Evolutionary conservation across 2,329 filamentous ascomycete species (phyloP).

Genomic region (Aquanectria penicillioides): DNA sequence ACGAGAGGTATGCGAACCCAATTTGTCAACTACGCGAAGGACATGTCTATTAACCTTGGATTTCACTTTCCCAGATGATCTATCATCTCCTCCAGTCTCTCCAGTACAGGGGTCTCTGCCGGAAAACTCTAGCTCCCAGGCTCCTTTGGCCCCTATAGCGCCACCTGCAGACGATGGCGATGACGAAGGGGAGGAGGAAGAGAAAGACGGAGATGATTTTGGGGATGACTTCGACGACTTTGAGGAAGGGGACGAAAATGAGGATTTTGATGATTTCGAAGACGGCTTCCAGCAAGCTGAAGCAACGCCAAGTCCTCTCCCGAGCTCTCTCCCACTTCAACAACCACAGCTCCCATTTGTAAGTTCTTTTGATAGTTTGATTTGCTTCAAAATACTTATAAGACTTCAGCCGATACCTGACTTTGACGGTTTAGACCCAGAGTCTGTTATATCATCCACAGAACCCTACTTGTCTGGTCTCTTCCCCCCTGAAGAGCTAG

Average conservation of each 20-base stretch:
- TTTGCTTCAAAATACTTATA: conserved; percentile 33
- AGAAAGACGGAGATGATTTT: conserved; percentile 57
- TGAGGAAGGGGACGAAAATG: conserved; percentile 65
- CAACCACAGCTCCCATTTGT: conserved; percentile 58
- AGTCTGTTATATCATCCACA: conserved; percentile 69
- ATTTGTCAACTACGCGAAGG: conserved; percentile 31
- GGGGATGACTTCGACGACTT: conserved; percentile 72
- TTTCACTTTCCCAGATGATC: conserved; percentile 37
- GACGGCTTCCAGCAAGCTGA: conserved; percentile 73
- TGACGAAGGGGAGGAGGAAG: conserved; percentile 43
- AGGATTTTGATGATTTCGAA: conserved; percentile 76
- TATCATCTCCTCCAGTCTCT: conserved; percentile 42
- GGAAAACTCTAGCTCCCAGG: conserved; percentile 44
- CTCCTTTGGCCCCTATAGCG: conserved; percentile 26
- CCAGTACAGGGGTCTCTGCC: conserved; percentile 38
- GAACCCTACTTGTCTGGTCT: conserved; percentile 74
- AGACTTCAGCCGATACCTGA: conserved; percentile 70
- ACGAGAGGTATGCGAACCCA: conserved; percentile 43
- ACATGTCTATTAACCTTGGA: conserved; percentile 38
- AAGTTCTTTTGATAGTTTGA: conserved; percentile 35
- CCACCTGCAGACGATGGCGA: conserved; percentile 30
- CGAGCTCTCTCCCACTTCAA: conserved; percentile 46
- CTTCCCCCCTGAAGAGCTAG: conserved; percentile 68
- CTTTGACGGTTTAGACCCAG: conserved; percentile 68
- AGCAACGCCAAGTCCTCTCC: conserved; percentile 42